A percentile compares a stretch with the other conserved stretches of the same genome.
phyloP scores from a whole-genome alignment of 202 grass and related monocot genomes.

The Cymbopogon flexuosus region DNA sequence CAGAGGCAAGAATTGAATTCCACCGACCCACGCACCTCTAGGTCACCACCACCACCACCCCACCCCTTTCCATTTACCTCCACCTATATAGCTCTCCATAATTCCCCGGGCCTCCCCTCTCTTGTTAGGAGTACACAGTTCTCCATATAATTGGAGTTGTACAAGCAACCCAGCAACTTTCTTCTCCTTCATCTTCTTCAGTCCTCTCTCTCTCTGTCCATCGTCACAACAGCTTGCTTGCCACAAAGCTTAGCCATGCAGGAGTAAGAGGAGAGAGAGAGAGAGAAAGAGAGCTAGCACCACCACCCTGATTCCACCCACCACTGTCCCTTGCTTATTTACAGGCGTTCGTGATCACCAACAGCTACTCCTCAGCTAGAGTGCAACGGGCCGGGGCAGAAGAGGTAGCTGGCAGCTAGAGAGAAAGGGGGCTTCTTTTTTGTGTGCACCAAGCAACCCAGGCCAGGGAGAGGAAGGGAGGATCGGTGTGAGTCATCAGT shows the following conservation, averaged over 20 bases:
- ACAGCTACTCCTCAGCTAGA: conserved; percentile 4
- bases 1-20: conserved; percentile 27
- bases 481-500: neutral
- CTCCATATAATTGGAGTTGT: conserved; percentile 37
- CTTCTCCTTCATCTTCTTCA: neutral
- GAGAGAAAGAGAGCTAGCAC: neutral
- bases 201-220: neutral
- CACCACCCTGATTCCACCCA: conserved; percentile 8
- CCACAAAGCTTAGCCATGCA: conserved; percentile 20
- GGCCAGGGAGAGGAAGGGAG: neutral
- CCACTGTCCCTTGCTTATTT: conserved; percentile 25
- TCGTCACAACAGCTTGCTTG: neutral
- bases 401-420: neutral
- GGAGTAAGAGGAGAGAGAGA: neutral
- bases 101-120: conserved; percentile 15
- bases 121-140: conserved; percentile 27
- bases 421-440: neutral
- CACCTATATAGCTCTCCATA: conserved; percentile 52
- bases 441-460: neutral
- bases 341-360: conserved; percentile 24
- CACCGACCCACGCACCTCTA: conserved; percentile 46
- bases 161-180: conserved; percentile 26
- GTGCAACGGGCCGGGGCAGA: neutral
- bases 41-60: neutral
- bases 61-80: conserved; percentile 44